A percentile compares a stretch with the other conserved stretches of the same genome.
phyloP scores from a whole-genome alignment of 164 flowering plant genomes.

The Vitis rotundifolia region DNA sequence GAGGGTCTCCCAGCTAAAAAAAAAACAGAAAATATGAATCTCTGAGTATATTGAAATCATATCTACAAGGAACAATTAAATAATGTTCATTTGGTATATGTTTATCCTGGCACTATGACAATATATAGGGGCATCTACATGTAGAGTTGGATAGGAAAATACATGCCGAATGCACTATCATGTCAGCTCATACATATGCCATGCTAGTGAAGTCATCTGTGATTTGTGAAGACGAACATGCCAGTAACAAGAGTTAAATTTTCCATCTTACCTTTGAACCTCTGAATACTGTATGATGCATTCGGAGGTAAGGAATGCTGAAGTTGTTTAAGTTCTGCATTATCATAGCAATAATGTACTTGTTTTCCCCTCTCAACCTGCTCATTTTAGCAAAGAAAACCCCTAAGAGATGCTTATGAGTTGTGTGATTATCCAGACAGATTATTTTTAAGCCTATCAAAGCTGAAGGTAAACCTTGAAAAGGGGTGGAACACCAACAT shows the following conservation, averaged over 20 bases:
- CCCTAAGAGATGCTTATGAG: background rate
- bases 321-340: conserved; percentile 62
- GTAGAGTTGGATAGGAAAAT: too few relatives aligned
- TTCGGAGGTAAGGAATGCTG: conserved; percentile 70
- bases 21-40: too few relatives aligned
- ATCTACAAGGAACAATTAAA: too few relatives aligned
- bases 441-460: background rate
- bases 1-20: too few relatives aligned
- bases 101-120: too few relatives aligned
- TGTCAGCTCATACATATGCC: too few relatives aligned
- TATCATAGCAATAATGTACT: conserved; percentile 78
- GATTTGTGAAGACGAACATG: too few relatives aligned
- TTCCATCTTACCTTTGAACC: conserved; percentile 80
- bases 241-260: background rate
- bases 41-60: too few relatives aligned
- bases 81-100: too few relatives aligned
- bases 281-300: conserved; percentile 87
- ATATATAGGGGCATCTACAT: too few relatives aligned
- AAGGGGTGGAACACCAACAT: conserved; percentile 96
- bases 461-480: conserved; percentile 60
- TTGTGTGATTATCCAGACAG: background rate
- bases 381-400: conserved; percentile 6
- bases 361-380: conserved; percentile 98
- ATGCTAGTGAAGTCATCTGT: too few relatives aligned
- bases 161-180: too few relatives aligned